Evolutionary conservation across 768 basidiomycete species (phyloP), one percentile per base, ranked within the genome.

Genomic region (Suillus subaureus): DNA sequence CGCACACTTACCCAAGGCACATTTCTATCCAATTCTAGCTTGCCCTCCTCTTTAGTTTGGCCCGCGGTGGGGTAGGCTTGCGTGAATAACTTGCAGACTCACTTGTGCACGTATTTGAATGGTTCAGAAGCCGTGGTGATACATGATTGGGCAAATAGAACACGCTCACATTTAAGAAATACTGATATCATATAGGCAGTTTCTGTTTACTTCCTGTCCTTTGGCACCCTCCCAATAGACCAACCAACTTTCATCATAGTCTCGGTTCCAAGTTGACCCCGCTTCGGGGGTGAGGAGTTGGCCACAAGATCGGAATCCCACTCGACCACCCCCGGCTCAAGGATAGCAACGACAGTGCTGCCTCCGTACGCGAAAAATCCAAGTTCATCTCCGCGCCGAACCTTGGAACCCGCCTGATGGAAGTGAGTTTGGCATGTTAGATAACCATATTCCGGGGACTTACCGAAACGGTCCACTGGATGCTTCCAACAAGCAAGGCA

Each of bases 401-500:
- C 76, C 52, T 74, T 76, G 52, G 82, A 77, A 11, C 83, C 81
- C 65, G 84, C 80, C 74, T 84, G 64, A 35, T 63, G 26, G 1
- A 33, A 12, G 60, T 40, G 15, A 60, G 33, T 61, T 15, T 16
- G 39, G 5, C 13, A 58, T 13, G 40, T 6, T 43, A 21, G 23
- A 23, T 6, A 42, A 35, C 16, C 23, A 39, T 26, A 31, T 40
- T 23, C 31, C n/a, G 61, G 26, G 16, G 2, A 18, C 76, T 57
- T 61, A 74, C 75, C 61, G 61, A 52, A 21, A 72, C 79, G 0
- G 90, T 91, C 88, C 89, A 92, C 2, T 63, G 78, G 70, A 94
- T 90, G 61, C 86, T 86, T 1, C 91, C 93, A 1, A 94, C 93
- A 42, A 95, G 85, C 78, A 94, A 83, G 9, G 93, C 93, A 3